Percentiles rank a stretch among this genome's conserved stretches.
phyloP scores from a whole-genome alignment of 2,329 filamentous ascomycete genomes.

The Aspergillus terreus region DNA sequence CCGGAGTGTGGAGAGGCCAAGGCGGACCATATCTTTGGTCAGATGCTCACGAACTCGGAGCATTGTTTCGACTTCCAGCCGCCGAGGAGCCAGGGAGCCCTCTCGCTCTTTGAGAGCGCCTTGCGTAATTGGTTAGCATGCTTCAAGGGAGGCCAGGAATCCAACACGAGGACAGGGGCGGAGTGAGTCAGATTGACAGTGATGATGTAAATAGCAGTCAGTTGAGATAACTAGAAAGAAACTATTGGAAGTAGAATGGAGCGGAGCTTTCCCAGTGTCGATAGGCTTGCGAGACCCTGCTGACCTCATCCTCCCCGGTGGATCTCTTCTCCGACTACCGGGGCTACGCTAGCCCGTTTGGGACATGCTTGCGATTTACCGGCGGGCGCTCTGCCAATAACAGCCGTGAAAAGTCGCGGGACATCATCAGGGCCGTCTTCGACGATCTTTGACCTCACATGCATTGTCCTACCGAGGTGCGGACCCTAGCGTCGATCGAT shows the following conservation, averaged over 20 bases:
- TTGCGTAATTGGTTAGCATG: slow-evolving; percentile 47
- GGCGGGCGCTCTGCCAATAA: not conserved
- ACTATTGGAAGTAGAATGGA: no score
- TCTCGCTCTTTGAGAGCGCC: slow-evolving; percentile 38
- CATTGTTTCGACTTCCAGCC: slow-evolving; percentile 50
- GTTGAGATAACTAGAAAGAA: no score
- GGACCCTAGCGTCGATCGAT: not conserved
- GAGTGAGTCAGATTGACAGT: not conserved
- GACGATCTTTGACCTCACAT: not conserved
- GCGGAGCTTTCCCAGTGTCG: not conserved
- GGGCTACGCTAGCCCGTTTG: slow-evolving; percentile 3
- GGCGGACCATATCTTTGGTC: slow-evolving; percentile 45
- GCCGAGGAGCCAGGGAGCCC: slow-evolving; percentile 28
- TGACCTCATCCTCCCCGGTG: not conserved
- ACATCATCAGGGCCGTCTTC: not conserved
- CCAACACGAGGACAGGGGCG: not conserved
- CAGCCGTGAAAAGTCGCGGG: not conserved
- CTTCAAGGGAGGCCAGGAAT: slow-evolving; percentile 18
- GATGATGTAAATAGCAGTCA: no score
- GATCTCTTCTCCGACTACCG: not conserved
- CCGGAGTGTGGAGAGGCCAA: slow-evolving; percentile 42
- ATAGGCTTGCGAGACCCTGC: not conserved
- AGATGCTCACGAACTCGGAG: slow-evolving; percentile 42
- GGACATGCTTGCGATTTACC: slow-evolving; percentile 15
- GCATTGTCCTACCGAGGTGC: not conserved